Evolutionary conservation across 352 stramenopile species (phyloP).

Genomic region (Globisporangium nunn): DNA sequence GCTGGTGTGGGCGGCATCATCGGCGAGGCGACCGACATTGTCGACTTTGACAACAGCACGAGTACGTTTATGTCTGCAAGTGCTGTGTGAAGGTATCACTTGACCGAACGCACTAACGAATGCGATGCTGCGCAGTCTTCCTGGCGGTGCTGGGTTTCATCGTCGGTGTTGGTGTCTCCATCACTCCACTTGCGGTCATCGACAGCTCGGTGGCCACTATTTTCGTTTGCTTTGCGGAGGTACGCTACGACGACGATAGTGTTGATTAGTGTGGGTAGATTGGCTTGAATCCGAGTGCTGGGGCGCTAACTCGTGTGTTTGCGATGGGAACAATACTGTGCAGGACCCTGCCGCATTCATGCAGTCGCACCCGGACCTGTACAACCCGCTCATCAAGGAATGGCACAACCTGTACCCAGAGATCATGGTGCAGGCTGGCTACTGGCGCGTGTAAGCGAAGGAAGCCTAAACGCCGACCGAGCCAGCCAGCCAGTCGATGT

Average conservation of each 20-base stretch:
- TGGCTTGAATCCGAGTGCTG: neutral
- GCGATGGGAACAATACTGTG: neutral
- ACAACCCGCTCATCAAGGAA: constrained; percentile 74
- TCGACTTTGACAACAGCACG: constrained; percentile 66
- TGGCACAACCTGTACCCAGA: constrained; percentile 88
- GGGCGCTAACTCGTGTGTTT: neutral
- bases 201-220: constrained; percentile 93
- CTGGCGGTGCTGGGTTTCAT: constrained; percentile 84
- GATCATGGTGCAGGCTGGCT: constrained; percentile 84
- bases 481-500: neutral
- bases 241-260: constrained; percentile 7
- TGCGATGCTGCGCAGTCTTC: constrained; percentile 24
- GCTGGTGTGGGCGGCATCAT: constrained; percentile 41
- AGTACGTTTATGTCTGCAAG: constrained; percentile 16
- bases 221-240: constrained; percentile 95
- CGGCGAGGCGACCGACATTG: constrained; percentile 42
- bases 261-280: too few species aligned
- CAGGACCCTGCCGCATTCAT: constrained; percentile 77
- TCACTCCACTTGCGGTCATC: constrained; percentile 89
- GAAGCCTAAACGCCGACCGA: neutral
- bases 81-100: too few species aligned
- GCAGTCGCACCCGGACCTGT: constrained; percentile 72
- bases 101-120: neutral
- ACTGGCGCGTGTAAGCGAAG: constrained; percentile 50
- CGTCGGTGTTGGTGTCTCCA: constrained; percentile 81